Evolutionary conservation across 345 rosid species (phyloP).

Genomic region (Iberis pinnata): DNA sequence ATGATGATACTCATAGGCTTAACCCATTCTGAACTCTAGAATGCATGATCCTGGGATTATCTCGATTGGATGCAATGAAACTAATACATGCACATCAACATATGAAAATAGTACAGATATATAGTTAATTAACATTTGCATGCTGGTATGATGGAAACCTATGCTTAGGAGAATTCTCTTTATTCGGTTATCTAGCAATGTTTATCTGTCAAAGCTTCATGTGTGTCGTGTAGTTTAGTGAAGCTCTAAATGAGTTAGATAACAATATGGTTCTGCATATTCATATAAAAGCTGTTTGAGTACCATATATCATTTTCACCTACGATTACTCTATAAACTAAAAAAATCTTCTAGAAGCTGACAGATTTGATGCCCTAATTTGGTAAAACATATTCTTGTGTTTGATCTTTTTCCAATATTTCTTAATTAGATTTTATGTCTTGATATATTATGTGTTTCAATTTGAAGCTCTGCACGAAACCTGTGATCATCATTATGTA

Average conservation of each 20-base stretch:
- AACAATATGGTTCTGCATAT: conserved; percentile 1
- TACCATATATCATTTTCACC: conserved; percentile 17
- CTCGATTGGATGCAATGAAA: conserved; percentile 1
- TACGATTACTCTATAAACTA: conserved; percentile 19
- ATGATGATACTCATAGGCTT: conserved; percentile 9
- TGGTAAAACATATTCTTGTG: conserved; percentile 19
- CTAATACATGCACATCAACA: background rate
- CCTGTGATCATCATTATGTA: conserved; percentile 10
- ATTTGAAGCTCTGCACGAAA: conserved; percentile 22
- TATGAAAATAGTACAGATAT: no score
- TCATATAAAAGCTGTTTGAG: background rate
- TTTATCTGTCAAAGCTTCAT: conserved; percentile 8
- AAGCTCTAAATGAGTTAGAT: conserved; percentile 12
- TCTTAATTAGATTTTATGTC: conserved; percentile 22
- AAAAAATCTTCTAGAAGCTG: conserved; percentile 10
- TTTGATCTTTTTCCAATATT: conserved; percentile 16
- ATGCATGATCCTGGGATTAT: conserved; percentile 1
- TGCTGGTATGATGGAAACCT: no score
- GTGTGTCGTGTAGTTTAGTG: conserved; percentile 12
- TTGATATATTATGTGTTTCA: conserved; percentile 16
- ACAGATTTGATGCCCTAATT: conserved; percentile 22
- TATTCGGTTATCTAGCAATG: background rate
- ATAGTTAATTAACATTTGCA: no score
- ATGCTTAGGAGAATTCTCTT: background rate
- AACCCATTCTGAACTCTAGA: conserved; percentile 6